A percentile compares a stretch with the other conserved stretches of the same genome.
These are phyloP conservation scores for Aquilaria agallochum DNA, from an alignment of 441 rosid genomes.

Conservation along the genomic window DNA sequence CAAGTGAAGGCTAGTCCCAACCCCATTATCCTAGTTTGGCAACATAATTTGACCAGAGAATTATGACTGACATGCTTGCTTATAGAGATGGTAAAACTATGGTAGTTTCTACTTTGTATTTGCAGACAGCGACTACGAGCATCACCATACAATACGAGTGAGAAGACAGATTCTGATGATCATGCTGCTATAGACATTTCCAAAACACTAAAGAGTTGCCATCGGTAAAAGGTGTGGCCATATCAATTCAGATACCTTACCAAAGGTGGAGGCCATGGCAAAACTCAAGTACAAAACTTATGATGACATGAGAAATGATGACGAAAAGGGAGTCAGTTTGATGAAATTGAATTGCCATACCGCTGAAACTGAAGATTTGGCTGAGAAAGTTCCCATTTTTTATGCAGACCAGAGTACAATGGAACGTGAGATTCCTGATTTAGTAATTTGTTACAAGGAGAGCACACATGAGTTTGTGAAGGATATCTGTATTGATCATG, in stretches of 20 bases:
- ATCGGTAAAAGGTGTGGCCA: constrained; percentile 20
- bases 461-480: constrained; percentile 48
- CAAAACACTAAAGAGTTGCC: constrained; percentile 32
- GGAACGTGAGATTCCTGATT: constrained; percentile 55
- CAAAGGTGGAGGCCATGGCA: constrained; percentile 19
- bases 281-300: constrained; percentile 12
- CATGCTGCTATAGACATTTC: constrained; percentile 3
- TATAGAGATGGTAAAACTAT: not conserved
- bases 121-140: constrained; percentile 48
- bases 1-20: too few species aligned
- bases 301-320: constrained; percentile 13
- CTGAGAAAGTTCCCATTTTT: constrained; percentile 28
- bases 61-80: too few species aligned
- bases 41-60: too few species aligned
- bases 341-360: constrained; percentile 10
- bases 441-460: constrained; percentile 62
- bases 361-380: constrained; percentile 10
- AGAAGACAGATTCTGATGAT: constrained; percentile 20
- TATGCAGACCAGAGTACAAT: constrained; percentile 51
- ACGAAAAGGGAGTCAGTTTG: constrained; percentile 17
- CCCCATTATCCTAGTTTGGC: too few species aligned
- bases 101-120: constrained; percentile 2
- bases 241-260: constrained; percentile 10
- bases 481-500: constrained; percentile 80
- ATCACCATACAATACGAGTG: constrained; percentile 28